phyloP scores from a whole-genome alignment of 116 monocot species.

The Trichopus zeylanicus region DNA sequence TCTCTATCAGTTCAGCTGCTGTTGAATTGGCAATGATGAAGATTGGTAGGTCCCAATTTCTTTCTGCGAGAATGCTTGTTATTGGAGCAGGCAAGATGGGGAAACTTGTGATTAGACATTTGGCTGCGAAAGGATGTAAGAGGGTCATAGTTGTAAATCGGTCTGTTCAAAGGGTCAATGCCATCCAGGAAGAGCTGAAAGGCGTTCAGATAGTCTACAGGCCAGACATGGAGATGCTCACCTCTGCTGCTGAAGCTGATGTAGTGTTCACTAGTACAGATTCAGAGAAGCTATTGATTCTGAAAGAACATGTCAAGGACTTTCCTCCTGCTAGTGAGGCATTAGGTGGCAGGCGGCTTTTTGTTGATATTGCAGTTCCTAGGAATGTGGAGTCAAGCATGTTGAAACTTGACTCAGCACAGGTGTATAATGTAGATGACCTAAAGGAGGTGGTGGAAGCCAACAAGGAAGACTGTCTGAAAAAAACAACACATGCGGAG shows the following conservation, averaged over 20 bases:
- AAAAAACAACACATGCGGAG: slow-evolving; percentile 57
- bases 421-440: slow-evolving; percentile 62
- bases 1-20: slow-evolving; percentile 97
- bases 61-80: slow-evolving; percentile 74
- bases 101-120: slow-evolving; percentile 89
- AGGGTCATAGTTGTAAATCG: slow-evolving; percentile 77
- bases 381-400: slow-evolving; percentile 53
- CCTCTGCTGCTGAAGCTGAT: slow-evolving; percentile 81
- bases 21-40: slow-evolving; percentile 95
- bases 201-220: slow-evolving; percentile 77
- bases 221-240: slow-evolving; percentile 65
- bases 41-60: slow-evolving; percentile 39
- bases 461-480: slow-evolving; percentile 61
- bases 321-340: slow-evolving; percentile 43
- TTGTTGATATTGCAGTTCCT: slow-evolving; percentile 72
- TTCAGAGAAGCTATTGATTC: slow-evolving; percentile 74
- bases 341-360: slow-evolving; percentile 57
- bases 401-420: slow-evolving; percentile 16
- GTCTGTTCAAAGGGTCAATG: slow-evolving; percentile 61
- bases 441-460: slow-evolving; percentile 66
- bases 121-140: slow-evolving; percentile 85
- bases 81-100: slow-evolving; percentile 99
- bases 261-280: slow-evolving; percentile 95
- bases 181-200: slow-evolving; percentile 65
- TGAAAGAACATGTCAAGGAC: slow-evolving; percentile 65